Percentiles rank a stretch among this genome's conserved stretches.
phyloP scores from a whole-genome alignment of 2,329 filamentous ascomycete genomes.

The Chaetomium globosum region DNA sequence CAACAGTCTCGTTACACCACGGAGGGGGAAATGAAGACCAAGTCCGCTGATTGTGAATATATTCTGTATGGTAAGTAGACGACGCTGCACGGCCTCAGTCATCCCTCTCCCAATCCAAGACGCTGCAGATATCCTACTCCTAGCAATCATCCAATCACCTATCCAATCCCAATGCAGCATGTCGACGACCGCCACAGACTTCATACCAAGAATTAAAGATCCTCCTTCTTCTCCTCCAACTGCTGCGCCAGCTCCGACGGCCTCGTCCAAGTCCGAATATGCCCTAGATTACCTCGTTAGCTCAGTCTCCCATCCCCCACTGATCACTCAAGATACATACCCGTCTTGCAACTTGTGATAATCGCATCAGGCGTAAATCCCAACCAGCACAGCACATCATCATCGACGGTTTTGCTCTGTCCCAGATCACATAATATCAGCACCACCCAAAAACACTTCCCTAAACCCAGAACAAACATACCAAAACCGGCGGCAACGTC shows the following conservation, averaged over 20 bases:
- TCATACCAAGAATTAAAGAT: not conserved
- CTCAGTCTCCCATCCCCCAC: not conserved
- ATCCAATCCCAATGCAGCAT: not conserved
- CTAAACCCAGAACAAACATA: constrained; percentile 47
- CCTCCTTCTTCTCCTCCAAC: constrained; percentile 23
- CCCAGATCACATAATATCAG: constrained; percentile 22
- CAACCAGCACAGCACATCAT: constrained; percentile 85
- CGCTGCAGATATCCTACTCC: not conserved
- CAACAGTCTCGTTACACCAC: not conserved
- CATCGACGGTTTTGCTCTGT: constrained; percentile 79
- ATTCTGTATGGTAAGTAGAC: not conserved
- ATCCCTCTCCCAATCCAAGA: not conserved
- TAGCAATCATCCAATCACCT: not conserved
- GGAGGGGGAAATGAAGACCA: not conserved
- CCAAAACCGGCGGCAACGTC: constrained; percentile 87
- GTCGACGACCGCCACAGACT: not conserved
- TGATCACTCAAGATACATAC: constrained; percentile 56
- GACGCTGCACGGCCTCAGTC: not conserved
- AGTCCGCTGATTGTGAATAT: not conserved
- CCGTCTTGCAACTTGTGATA: constrained; percentile 86
- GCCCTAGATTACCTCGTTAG: constrained; percentile 38
- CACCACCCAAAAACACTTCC: not conserved
- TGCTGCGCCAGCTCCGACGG: constrained; percentile 45
- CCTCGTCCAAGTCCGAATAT: constrained; percentile 49
- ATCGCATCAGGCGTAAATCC: constrained; percentile 94